Conservation (phyloP, 495 filamentous ascomycete species). For the Neurospora sp. region DNA sequence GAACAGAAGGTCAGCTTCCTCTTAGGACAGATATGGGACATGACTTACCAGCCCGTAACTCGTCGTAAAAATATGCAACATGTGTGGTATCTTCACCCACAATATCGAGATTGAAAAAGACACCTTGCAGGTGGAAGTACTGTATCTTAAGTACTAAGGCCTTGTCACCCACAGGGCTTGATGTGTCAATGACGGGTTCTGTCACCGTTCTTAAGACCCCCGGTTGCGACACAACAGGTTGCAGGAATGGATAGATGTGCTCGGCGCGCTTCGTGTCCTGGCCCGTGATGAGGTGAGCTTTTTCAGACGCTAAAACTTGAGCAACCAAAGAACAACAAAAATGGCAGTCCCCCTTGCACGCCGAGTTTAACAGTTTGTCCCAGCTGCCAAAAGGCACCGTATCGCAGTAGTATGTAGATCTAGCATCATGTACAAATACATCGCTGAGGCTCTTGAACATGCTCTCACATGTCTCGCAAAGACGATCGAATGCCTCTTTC, state of each 20-base stretch:
- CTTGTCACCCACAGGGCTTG: accelerated
- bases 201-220: neutral
- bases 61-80: too few relatives aligned
- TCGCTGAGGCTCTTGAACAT: neutral
- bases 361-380: neutral
- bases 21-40: neutral
- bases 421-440: too few relatives aligned
- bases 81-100: neutral
- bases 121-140: too few relatives aligned
- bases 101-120: neutral
- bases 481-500: neutral
- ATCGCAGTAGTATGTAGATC: too few relatives aligned
- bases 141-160: neutral
- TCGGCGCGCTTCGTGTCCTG: neutral
- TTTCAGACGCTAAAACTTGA: neutral
- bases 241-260: neutral
- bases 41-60: neutral
- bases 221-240: neutral
- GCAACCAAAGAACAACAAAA: neutral
- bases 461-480: neutral
- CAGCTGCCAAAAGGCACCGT: neutral
- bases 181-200: neutral
- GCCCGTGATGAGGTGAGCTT: accelerated
- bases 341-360: neutral
- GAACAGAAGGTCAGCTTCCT: neutral